A percentile compares a stretch with the other conserved stretches of the same genome.
These are phyloP conservation scores for Coemansia sp. DNA, from an alignment of 192 early-diverging fungal genomes.

Conservation along the genomic window DNA sequence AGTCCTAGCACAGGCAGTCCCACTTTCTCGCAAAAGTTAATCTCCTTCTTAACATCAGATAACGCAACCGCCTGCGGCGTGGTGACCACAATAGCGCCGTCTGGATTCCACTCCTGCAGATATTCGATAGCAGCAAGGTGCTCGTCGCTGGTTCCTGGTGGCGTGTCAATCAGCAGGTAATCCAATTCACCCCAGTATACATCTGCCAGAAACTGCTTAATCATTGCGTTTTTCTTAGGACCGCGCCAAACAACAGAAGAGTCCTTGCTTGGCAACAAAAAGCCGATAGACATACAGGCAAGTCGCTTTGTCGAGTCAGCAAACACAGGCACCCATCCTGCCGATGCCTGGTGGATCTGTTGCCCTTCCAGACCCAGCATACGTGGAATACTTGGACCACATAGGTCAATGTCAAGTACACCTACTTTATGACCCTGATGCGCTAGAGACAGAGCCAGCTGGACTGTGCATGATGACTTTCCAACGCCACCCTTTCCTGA, in stretches of 20 bases:
- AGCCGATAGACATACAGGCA: constrained; percentile 95
- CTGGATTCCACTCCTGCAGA: constrained; percentile 74
- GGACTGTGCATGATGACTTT: constrained; percentile 88
- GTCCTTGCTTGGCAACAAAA: constrained; percentile 82
- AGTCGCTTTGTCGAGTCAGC: constrained; percentile 67
- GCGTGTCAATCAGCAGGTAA: constrained; percentile 94
- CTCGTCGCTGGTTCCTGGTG: constrained; percentile 97
- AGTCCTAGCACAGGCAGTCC: constrained; percentile 86
- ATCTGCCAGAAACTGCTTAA: constrained; percentile 94
- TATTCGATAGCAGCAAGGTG: constrained; percentile 92
- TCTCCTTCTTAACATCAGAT: constrained; percentile 95
- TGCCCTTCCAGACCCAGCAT: constrained; percentile 91
- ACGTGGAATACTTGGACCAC: constrained; percentile 92
- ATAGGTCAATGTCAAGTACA: constrained; percentile 95
- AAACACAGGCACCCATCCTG: constrained; percentile 84
- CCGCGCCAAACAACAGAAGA: constrained; percentile 98
- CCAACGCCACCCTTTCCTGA: constrained; percentile 99
- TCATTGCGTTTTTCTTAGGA: constrained; percentile 98
- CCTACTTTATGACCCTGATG: constrained; percentile 74
- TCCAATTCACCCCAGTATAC: constrained; percentile 97
- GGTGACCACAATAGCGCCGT: constrained; percentile 92
- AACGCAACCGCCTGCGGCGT: constrained; percentile 89
- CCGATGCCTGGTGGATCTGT: constrained; percentile 85
- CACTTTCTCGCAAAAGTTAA: constrained; percentile 93
- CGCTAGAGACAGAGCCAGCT: constrained; percentile 72